phyloP scores from a whole-genome alignment of 139 green algal species.

The Chlorella sp. region DNA sequence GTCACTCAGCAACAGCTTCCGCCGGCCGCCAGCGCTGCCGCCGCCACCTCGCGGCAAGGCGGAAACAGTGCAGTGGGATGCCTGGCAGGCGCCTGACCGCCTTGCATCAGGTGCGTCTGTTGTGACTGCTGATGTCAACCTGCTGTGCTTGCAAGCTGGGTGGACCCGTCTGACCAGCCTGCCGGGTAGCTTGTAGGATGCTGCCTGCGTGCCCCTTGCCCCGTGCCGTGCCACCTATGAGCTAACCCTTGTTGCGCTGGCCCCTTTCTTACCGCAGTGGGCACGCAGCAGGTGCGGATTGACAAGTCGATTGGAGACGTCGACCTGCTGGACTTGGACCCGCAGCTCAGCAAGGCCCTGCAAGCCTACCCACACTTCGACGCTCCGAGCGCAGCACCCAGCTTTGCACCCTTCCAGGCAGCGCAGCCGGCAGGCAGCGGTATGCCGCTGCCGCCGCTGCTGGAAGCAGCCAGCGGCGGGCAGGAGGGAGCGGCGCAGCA shows the following conservation, averaged over 20 bases:
- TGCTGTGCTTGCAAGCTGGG: too few relatives aligned
- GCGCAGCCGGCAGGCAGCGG: not conserved
- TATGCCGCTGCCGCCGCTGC: too few relatives aligned
- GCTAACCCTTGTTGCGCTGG: not conserved
- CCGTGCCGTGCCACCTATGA: too few relatives aligned
- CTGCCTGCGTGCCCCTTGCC: too few relatives aligned
- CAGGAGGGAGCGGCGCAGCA: not conserved
- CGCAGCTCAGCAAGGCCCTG: conserved; percentile 13
- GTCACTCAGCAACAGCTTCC: not conserved
- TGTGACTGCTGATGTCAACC: too few relatives aligned
- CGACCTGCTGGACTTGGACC: not conserved
- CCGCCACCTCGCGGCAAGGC: not conserved
- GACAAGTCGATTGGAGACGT: not conserved
- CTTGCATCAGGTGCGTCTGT: not conserved
- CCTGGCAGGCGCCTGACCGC: not conserved
- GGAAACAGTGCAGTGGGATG: not conserved
- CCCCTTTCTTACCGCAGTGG: not conserved
- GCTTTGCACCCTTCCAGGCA: not conserved
- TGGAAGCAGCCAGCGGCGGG: not conserved
- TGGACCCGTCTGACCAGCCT: too few relatives aligned
- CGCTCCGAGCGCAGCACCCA: not conserved
- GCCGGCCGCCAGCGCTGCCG: not conserved
- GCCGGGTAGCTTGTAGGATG: too few relatives aligned
- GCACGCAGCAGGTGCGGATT: not conserved
- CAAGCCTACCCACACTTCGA: not conserved